phyloP scores from a whole-genome alignment of 768 basidiomycete genomes.

The Boletus insuetus region DNA sequence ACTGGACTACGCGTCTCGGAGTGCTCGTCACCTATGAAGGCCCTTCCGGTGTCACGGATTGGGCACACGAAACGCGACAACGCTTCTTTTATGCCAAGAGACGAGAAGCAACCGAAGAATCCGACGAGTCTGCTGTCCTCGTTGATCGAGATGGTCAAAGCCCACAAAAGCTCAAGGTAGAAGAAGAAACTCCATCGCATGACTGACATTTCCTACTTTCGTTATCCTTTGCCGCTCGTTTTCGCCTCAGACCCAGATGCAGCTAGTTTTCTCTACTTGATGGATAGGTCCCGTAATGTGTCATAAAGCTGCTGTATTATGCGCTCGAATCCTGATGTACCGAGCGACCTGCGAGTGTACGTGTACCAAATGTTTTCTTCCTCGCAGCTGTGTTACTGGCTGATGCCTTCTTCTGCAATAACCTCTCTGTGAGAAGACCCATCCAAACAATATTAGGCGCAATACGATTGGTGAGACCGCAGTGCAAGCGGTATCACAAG shows the following conservation, averaged over 20 bases:
- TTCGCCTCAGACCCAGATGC: neutral
- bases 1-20: conserved; percentile 34
- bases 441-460: no score
- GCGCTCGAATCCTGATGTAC: conserved; percentile 7
- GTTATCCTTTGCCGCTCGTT: neutral
- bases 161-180: conserved; percentile 22
- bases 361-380: neutral
- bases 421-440: no score
- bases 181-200: conserved; percentile 8
- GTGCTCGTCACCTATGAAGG: conserved; percentile 36
- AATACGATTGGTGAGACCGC: no score
- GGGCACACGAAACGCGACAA: conserved; percentile 28
- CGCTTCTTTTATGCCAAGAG: conserved; percentile 16
- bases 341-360: neutral
- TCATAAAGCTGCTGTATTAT: conserved; percentile 14
- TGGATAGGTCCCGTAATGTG: neutral
- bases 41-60: conserved; percentile 27
- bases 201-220: neutral
- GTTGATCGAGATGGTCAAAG: conserved; percentile 16
- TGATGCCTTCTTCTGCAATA: no score
- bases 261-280: neutral
- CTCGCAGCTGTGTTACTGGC: neutral
- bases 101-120: conserved; percentile 23
- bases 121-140: conserved; percentile 25
- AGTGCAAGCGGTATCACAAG: no score